phyloP scores from a whole-genome alignment of 345 rosid species.

The Clarkia xantiana region DNA sequence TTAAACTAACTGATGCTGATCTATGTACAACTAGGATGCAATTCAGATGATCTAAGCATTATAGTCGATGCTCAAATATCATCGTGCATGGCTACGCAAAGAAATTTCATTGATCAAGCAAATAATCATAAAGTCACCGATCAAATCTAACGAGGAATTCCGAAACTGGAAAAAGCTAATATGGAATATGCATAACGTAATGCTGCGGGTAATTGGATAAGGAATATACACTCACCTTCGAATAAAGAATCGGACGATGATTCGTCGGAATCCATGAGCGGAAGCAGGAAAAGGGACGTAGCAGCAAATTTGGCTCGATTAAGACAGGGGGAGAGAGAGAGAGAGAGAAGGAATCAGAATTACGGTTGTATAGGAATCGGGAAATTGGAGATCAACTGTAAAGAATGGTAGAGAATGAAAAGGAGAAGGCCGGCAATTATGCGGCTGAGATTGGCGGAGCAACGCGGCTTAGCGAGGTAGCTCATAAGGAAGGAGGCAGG shows the following conservation, averaged over 20 bases:
- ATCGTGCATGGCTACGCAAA: no score
- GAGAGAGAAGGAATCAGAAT: neutral
- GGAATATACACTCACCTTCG: conserved; percentile 7
- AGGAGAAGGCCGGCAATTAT: conserved; percentile 41
- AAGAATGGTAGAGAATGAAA: conserved; percentile 34
- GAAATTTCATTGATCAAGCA: no score
- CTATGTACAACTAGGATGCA: no score
- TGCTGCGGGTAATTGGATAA: no score
- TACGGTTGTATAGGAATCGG: conserved; percentile 41
- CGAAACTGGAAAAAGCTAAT: no score
- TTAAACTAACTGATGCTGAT: no score
- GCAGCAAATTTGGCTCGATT: neutral
- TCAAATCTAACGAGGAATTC: no score
- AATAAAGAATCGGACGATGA: conserved; percentile 10
- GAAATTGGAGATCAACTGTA: conserved; percentile 43
- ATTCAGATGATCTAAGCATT: no score
- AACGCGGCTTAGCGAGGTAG: conserved; percentile 31
- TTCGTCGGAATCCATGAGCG: conserved; percentile 30
- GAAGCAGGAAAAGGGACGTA: neutral
- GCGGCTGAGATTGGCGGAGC: conserved; percentile 45
- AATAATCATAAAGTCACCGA: no score
- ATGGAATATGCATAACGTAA: no score
- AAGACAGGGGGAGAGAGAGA: neutral
- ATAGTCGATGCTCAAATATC: no score
- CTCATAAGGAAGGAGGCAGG: conserved; percentile 26